Evolutionary conservation across 306 rosid species (phyloP).

Genomic region (Calophaca sinica): DNA sequence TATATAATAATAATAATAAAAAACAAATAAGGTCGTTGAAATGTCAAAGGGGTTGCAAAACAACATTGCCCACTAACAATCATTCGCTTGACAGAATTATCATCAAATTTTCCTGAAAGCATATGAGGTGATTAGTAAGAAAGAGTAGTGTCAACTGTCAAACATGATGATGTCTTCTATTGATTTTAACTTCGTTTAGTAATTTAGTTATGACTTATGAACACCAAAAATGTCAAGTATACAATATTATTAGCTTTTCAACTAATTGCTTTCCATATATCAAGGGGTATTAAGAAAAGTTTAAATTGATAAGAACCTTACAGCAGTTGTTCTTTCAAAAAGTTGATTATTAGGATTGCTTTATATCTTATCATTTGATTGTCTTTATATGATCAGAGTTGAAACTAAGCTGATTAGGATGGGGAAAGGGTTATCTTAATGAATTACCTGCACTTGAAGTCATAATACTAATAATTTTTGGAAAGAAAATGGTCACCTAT

Average conservation of each 20-base stretch:
- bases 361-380: constrained; percentile 42
- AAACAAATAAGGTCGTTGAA: constrained; percentile 46
- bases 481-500: constrained; percentile 17
- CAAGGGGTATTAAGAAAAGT: constrained; percentile 41
- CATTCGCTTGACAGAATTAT: constrained; percentile 46
- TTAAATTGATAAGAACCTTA: no score
- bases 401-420: constrained; percentile 29
- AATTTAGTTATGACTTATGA: neutral
- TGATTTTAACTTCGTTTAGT: constrained; percentile 28
- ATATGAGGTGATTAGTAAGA: constrained; percentile 34
- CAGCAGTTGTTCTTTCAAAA: constrained; percentile 14
- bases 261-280: constrained; percentile 36
- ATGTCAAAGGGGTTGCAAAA: constrained; percentile 50
- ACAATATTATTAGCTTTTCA: neutral
- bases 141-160: constrained; percentile 34
- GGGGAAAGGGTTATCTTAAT: constrained; percentile 8
- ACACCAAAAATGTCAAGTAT: neutral
- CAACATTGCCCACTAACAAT: constrained; percentile 51
- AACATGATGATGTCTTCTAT: constrained; percentile 39
- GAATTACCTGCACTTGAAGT: constrained; percentile 56
- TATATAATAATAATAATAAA: no score
- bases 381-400: constrained; percentile 30
- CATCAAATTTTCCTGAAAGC: constrained; percentile 22
- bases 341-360: constrained; percentile 40
- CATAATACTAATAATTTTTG: constrained; percentile 42